Evolutionary conservation across 257 asterid species (phyloP).

Genomic region (Perilla frutescens): DNA sequence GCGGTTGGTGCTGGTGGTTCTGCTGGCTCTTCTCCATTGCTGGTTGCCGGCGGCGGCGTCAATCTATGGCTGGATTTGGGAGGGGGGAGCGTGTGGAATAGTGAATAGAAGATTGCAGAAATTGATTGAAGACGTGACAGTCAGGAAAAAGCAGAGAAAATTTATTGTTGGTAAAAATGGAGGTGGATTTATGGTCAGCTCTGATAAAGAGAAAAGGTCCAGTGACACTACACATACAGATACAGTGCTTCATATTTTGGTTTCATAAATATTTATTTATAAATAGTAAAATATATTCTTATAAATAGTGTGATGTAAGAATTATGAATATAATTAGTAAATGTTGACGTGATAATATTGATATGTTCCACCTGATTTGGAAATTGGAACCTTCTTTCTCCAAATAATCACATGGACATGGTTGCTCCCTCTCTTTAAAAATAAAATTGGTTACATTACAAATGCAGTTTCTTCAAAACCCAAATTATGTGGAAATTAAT

Average conservation of each 20-base stretch:
- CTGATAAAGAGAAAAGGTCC: too few relatives aligned
- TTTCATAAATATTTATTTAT: too few relatives aligned
- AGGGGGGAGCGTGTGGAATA: not conserved
- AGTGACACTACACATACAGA: too few relatives aligned
- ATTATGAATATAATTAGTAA: not conserved
- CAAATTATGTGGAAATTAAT: too few relatives aligned
- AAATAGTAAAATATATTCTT: too few relatives aligned
- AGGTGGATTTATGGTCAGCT: not conserved
- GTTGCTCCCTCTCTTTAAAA: too few relatives aligned
- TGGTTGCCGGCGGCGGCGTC: constrained; percentile 22
- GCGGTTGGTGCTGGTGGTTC: constrained; percentile 20
- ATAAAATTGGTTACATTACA: too few relatives aligned
- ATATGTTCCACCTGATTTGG: too few relatives aligned
- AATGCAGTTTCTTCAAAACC: too few relatives aligned
- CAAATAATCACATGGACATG: too few relatives aligned
- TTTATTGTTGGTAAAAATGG: not conserved
- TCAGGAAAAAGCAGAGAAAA: not conserved
- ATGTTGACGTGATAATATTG: too few relatives aligned
- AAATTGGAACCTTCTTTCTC: too few relatives aligned
- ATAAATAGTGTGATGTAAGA: not conserved
- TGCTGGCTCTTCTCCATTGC: constrained; percentile 28
- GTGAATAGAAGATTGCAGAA: not conserved
- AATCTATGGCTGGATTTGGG: constrained; percentile 12
- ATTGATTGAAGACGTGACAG: not conserved
- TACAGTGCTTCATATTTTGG: not conserved